phyloP scores from a whole-genome alignment of 345 rosid species.

The Anacardium occidentale region DNA sequence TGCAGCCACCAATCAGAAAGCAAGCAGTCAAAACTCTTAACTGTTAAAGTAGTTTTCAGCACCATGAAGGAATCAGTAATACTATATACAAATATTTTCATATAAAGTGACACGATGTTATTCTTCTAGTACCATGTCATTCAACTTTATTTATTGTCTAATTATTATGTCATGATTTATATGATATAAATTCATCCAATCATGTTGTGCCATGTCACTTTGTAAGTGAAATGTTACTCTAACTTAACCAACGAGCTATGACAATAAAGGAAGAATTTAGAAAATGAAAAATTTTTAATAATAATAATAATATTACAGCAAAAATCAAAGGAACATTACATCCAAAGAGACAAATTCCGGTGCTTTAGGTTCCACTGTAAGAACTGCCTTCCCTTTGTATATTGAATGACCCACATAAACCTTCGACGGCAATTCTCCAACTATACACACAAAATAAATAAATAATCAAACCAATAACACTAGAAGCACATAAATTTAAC shows the following conservation, averaged over 20 bases:
- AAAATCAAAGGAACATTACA: conserved; percentile 32
- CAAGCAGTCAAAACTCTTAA: conserved; percentile 17
- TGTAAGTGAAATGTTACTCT: no score
- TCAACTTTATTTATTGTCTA: no score
- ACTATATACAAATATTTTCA: no score
- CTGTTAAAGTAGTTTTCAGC: not conserved
- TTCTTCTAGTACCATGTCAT: no score
- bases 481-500: not conserved
- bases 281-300: no score
- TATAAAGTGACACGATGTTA: no score
- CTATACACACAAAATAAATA: conserved; percentile 23
- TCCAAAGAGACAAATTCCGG: conserved; percentile 78
- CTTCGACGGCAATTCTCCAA: conserved; percentile 47
- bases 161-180: no score
- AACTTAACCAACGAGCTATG: not conserved
- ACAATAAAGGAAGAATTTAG: no score
- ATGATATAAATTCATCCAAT: no score
- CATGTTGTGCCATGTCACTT: no score
- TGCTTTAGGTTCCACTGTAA: conserved; percentile 73
- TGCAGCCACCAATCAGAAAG: conserved; percentile 28
- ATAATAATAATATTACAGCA: no score
- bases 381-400: conserved; percentile 95
- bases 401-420: conserved; percentile 78
- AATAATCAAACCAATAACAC: not conserved
- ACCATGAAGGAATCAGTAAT: not conserved